Evolutionary conservation across 1,284 basidiomycete species (phyloP).

Genomic region (Ustilago trichophora): DNA sequence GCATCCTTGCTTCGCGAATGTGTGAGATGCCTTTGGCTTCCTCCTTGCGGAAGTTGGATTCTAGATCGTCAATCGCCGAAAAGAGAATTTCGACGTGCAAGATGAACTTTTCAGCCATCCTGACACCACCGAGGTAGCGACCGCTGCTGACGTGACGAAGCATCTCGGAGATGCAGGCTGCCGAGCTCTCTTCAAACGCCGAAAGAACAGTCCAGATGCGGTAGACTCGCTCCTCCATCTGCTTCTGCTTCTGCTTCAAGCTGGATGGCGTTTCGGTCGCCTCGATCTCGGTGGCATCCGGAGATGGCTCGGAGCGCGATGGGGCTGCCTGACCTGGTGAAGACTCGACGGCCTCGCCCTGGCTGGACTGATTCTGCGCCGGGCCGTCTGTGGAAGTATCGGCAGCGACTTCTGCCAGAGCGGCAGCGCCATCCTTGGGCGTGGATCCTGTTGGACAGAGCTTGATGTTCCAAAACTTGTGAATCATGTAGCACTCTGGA

Average conservation of each 20-base stretch:
- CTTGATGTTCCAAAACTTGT: conserved; percentile 99
- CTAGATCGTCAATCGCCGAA: conserved; percentile 94
- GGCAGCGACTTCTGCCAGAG: conserved; percentile 13
- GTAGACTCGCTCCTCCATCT: conserved; percentile 97
- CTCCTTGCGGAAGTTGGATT: conserved; percentile 83
- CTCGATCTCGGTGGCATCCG: conserved; percentile 72
- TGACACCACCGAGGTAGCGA: conserved; percentile 92
- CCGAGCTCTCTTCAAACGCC: conserved; percentile 96
- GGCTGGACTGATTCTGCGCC: conserved; percentile 4
- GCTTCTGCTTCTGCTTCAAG: conserved; percentile 88
- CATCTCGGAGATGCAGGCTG: conserved; percentile 99
- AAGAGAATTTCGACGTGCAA: conserved; percentile 98
- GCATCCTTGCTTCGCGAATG: conserved; percentile 95
- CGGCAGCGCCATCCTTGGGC: conserved; percentile 49
- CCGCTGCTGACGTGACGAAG: conserved; percentile 91
- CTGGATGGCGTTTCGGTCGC: conserved; percentile 78
- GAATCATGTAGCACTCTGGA: conserved; percentile 99
- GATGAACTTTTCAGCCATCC: conserved; percentile 98
- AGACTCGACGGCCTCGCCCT: conserved; percentile 29
- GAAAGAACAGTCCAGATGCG: conserved; percentile 99
- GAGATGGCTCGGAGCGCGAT: conserved; percentile 37
- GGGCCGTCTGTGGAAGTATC: conserved; percentile 12
- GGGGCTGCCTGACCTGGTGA: conserved; percentile 34
- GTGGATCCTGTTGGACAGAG: conserved; percentile 69
- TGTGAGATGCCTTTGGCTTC: conserved; percentile 85